phyloP scores from a whole-genome alignment of 805 yeast species.

The Candida ovalis region DNA sequence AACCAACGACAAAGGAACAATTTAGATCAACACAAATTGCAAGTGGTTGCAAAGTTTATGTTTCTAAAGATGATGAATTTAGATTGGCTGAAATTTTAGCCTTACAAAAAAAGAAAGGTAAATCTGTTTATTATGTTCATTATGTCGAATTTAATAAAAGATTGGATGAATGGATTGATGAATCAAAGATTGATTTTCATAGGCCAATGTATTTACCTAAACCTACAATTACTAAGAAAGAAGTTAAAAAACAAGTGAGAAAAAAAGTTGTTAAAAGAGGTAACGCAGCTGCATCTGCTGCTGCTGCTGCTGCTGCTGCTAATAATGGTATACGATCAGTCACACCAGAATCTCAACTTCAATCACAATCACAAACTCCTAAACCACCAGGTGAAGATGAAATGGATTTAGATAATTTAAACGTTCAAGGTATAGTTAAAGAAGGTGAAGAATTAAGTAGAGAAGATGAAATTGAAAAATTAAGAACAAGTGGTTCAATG shows the following conservation, averaged over 20 bases:
- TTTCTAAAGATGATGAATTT: slow-evolving; percentile 73
- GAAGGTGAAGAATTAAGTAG: slow-evolving; percentile 72
- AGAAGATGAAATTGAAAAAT: slow-evolving; percentile 88
- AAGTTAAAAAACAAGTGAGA: slow-evolving; percentile 35
- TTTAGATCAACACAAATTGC: slow-evolving; percentile 46
- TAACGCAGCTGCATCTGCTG: slow-evolving; percentile 13
- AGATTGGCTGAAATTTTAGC: slow-evolving; percentile 85
- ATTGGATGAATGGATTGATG: slow-evolving; percentile 89
- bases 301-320: slow-evolving; percentile 32
- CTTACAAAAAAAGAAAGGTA: slow-evolving; percentile 67
- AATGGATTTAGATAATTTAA: slow-evolving; percentile 78
- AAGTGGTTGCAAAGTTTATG: slow-evolving; percentile 80
- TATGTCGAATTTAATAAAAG: slow-evolving; percentile 94
- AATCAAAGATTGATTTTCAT: slow-evolving; percentile 67
- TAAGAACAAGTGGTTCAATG: slow-evolving; percentile 97
- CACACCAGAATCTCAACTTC: slow-evolving; percentile 8
- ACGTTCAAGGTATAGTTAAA: slow-evolving; percentile 72
- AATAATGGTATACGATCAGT: slow-evolving; percentile 4
- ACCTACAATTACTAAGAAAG: slow-evolving; percentile 47
- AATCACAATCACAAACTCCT: slow-evolving; percentile 20
- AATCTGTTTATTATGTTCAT: slow-evolving; percentile 84
- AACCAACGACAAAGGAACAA: slow-evolving; percentile 23
- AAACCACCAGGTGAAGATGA: slow-evolving; percentile 48
- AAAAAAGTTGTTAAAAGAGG: slow-evolving; percentile 20
- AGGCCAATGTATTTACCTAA: slow-evolving; percentile 70